Percentiles rank a stretch among this genome's conserved stretches.
Evolutionary conservation across 352 stramenopile species (phyloP).

Genomic region (Globisporangium okanoganense): DNA sequence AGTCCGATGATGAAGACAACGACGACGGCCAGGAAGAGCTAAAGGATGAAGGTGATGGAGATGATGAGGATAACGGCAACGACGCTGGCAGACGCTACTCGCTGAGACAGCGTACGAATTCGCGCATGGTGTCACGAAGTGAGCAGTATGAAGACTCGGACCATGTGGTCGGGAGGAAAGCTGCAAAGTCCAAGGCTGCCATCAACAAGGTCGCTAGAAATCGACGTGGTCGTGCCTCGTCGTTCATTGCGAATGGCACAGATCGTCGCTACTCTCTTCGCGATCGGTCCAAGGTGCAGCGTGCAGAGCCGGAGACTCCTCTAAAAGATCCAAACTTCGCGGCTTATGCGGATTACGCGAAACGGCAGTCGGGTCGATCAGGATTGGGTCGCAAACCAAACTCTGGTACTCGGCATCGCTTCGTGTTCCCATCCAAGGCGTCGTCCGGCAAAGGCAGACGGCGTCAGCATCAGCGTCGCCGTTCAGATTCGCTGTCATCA

Average conservation of each 20-base stretch:
- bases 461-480: constrained; percentile 22
- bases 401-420: constrained; percentile 19
- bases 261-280: constrained; percentile 63
- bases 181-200: not conserved
- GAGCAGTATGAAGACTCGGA: constrained; percentile 21
- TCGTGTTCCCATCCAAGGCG: constrained; percentile 23
- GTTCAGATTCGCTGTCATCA: constrained; percentile 20
- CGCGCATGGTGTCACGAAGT: constrained; percentile 8
- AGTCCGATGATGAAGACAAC: constrained; percentile 15
- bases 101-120: constrained; percentile 8
- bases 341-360: constrained; percentile 65
- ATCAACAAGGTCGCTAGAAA: constrained; percentile 1
- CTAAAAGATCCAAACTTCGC: constrained; percentile 30
- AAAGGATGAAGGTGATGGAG: constrained; percentile 17
- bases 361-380: constrained; percentile 43
- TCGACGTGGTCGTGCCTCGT: constrained; percentile 9
- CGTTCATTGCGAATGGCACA: constrained; percentile 22
- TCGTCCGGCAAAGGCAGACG: constrained; percentile 24
- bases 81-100: constrained; percentile 15
- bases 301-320: constrained; percentile 22
- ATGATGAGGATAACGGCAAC: constrained; percentile 16
- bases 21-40: constrained; percentile 24
- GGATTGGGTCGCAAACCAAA: constrained; percentile 12
- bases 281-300: constrained; percentile 66
- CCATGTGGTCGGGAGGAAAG: constrained; percentile 12